Evolutionary conservation across 208 protist species (phyloP).

Genomic region (Kentomonas sorsogonicus): DNA sequence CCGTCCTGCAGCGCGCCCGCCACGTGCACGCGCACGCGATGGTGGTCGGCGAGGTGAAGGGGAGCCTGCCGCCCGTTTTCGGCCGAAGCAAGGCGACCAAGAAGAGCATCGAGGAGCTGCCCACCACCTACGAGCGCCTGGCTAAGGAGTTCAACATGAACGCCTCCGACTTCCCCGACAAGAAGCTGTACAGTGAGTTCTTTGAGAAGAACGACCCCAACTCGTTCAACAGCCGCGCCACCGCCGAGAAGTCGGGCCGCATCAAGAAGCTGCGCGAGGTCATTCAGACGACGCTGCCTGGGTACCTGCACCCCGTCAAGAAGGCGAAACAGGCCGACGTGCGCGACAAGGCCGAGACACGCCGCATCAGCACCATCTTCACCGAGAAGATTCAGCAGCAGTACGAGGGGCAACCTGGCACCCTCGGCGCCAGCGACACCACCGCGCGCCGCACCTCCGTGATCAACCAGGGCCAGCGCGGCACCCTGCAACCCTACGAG

Average conservation of each 20-base stretch:
- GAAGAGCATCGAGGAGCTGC: constrained; percentile 48
- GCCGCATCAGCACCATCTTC: no score
- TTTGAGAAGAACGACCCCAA: constrained; percentile 65
- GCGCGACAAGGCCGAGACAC: no score
- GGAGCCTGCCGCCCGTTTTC: constrained; percentile 70
- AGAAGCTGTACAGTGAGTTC: constrained; percentile 35
- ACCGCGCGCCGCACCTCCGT: no score
- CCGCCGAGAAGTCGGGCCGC: constrained; percentile 57
- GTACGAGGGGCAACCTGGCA: no score
- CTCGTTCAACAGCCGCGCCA: constrained; percentile 49
- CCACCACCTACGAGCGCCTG: constrained; percentile 50
- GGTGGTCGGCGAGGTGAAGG: constrained; percentile 66
- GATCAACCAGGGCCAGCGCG: no score
- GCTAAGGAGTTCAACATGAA: constrained; percentile 57
- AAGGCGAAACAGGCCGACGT: no score
- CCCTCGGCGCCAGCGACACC: no score
- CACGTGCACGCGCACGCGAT: constrained; percentile 82
- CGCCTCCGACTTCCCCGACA: constrained; percentile 45
- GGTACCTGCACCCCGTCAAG: constrained; percentile 58
- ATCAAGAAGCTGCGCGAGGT: constrained; percentile 38
- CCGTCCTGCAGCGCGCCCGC: constrained; percentile 85
- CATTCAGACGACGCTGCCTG: constrained; percentile 53
- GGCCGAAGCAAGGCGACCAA: constrained; percentile 60
- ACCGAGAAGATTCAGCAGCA: no score
- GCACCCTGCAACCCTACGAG: no score